Evolutionary conservation across 495 filamentous ascomycete species (phyloP).

Genomic region (Cudoniella acicularis): DNA sequence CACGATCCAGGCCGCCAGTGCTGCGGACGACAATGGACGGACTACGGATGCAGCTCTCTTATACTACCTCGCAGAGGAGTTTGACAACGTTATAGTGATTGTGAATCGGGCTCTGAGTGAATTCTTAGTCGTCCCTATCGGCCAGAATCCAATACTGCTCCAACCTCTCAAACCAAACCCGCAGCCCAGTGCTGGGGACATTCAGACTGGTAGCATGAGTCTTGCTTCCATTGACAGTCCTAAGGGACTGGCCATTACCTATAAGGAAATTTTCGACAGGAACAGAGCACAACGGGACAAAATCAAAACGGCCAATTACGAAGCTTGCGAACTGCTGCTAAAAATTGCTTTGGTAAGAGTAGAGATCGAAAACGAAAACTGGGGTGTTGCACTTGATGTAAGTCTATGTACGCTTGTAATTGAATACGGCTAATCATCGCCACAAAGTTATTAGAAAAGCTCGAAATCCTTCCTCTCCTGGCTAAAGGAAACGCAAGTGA

Average conservation of each 20-base stretch:
- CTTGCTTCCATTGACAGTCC: conserved; percentile 86
- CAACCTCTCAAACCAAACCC: conserved; percentile 71
- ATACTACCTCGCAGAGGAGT: conserved; percentile 92
- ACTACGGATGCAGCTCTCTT: conserved; percentile 89
- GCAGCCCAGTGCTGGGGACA: conserved; percentile 44
- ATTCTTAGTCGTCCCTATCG: conserved; percentile 75
- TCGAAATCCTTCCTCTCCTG: too few species aligned
- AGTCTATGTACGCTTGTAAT: too few species aligned
- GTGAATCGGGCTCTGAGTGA: conserved; percentile 89
- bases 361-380: conserved; percentile 63
- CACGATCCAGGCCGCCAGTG: conserved; percentile 81
- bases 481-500: too few species aligned
- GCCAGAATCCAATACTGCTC: conserved; percentile 67
- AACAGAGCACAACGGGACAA: conserved; percentile 5
- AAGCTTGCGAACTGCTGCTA: conserved; percentile 68
- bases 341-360: conserved; percentile 74
- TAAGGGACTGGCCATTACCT: conserved; percentile 68
- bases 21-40: conserved; percentile 90
- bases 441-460: too few species aligned
- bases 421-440: too few species aligned
- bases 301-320: conserved; percentile 48
- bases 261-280: conserved; percentile 68
- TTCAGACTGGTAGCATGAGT: conserved; percentile 75
- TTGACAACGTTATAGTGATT: conserved; percentile 83
- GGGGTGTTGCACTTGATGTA: conserved; percentile 79